A percentile compares a stretch with the other conserved stretches of the same genome.
phyloP scores from a whole-genome alignment of 768 basidiomycete species.

The Rhodosporidiobolus odoratus region DNA sequence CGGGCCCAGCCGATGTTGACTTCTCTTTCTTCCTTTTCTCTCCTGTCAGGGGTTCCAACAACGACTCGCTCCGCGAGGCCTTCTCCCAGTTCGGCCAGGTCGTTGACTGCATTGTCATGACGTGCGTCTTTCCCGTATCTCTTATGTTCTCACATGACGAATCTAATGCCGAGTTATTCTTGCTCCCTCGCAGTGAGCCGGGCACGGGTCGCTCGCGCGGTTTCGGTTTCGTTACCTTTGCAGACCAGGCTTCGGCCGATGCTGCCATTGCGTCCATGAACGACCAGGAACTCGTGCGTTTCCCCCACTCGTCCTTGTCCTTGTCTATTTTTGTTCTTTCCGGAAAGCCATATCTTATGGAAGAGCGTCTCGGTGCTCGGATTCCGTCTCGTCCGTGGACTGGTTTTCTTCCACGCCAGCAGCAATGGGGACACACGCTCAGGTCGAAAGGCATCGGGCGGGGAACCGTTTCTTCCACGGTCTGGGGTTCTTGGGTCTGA shows the following conservation, averaged over 20 bases:
- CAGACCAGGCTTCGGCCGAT: conserved; percentile 76
- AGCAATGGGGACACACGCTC: not conserved
- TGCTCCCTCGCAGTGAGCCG: conserved; percentile 57
- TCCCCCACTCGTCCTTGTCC: not conserved
- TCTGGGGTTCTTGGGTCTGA: conserved; percentile 12
- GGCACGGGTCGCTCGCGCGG: conserved; percentile 88
- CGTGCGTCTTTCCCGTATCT: conserved; percentile 61
- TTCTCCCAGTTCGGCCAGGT: conserved; percentile 77
- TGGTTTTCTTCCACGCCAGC: not conserved
- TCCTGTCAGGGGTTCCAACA: too few relatives aligned
- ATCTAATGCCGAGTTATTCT: rapidly evolving
- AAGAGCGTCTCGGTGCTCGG: not conserved
- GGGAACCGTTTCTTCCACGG: not conserved
- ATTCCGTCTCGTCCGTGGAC: too few relatives aligned
- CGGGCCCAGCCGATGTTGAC: too few relatives aligned
- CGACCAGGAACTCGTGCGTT: conserved; percentile 60
- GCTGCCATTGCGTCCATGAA: conserved; percentile 83
- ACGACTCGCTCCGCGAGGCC: conserved; percentile 79
- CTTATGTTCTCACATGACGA: not conserved
- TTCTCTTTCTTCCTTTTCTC: too few relatives aligned
- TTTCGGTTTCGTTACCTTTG: conserved; percentile 90
- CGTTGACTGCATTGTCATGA: conserved; percentile 54
- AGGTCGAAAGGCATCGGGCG: not conserved
- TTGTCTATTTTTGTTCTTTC: not conserved
- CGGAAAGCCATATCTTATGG: not conserved